Conservation (phyloP, 2,329 filamentous ascomycete genomes). For the Aureobasidium namibiae region DNA sequence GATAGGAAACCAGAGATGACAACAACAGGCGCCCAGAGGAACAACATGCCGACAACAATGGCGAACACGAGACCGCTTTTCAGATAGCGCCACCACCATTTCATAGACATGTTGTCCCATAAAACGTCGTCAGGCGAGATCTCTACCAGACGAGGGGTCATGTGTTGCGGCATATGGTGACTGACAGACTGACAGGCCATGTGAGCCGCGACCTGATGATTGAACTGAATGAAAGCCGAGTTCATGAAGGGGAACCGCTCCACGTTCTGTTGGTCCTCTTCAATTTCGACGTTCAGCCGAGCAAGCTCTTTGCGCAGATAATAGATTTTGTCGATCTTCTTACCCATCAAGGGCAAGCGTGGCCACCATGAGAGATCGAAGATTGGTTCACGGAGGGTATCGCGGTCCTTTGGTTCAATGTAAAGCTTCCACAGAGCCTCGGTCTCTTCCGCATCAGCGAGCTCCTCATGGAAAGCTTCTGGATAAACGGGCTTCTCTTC, state of each 20-base stretch:
- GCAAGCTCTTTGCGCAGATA: conserved; percentile 82
- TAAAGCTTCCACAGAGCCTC: conserved; percentile 75
- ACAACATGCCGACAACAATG: conserved; percentile 64
- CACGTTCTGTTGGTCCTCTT: conserved; percentile 75
- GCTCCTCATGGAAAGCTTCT: conserved; percentile 53
- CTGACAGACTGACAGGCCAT: conserved; percentile 94
- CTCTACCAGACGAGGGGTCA: conserved; percentile 88
- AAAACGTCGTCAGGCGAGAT: conserved; percentile 87
- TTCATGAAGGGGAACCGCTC: conserved; percentile 89
- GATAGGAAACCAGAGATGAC: conserved; percentile 78
- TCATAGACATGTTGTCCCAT: conserved; percentile 95
- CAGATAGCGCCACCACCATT: conserved; percentile 85
- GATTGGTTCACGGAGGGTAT: conserved; percentile 69
- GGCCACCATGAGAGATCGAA: conserved; percentile 62
- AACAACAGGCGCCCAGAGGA: conserved; percentile 87
- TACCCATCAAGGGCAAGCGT: conserved; percentile 44
- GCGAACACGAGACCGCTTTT: conserved; percentile 58
- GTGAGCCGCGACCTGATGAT: conserved; percentile 92
- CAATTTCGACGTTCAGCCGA: conserved; percentile 82
- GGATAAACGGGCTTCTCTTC: conserved; percentile 45
- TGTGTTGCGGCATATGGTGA: conserved; percentile 85
- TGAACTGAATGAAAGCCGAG: conserved; percentile 97
- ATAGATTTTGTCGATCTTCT: conserved; percentile 93
- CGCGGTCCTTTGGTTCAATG: conserved; percentile 70
- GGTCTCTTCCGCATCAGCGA: conserved; percentile 52